Conservation (phyloP, 1,139 yeast species). For the Scheffersomyces parashehatae region DNA sequence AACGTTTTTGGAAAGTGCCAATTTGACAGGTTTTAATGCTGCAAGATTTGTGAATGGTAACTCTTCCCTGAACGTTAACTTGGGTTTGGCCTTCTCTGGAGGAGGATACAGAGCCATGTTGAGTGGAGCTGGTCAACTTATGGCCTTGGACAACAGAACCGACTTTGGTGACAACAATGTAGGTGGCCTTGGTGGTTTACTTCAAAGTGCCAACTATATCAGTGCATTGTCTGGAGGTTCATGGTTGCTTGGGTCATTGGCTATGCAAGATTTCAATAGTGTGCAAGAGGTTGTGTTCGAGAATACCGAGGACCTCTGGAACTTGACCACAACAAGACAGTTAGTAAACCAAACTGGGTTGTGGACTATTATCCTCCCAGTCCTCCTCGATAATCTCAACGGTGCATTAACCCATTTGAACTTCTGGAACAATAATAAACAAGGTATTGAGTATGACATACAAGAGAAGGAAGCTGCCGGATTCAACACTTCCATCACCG, state of each 20-base stretch:
- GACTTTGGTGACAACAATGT: slow-evolving; percentile 35
- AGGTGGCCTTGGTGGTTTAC: slow-evolving; percentile 49
- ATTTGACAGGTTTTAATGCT: slow-evolving; percentile 60
- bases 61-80: slow-evolving; percentile 39
- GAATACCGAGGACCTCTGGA: slow-evolving; percentile 33
- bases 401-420: slow-evolving; percentile 31
- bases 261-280: slow-evolving; percentile 34
- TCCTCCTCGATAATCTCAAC: slow-evolving; percentile 21
- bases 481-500: slow-evolving; percentile 58
- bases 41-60: slow-evolving; percentile 41
- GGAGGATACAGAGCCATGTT: slow-evolving; percentile 95
- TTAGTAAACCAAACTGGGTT: slow-evolving; percentile 26
- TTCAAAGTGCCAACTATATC: slow-evolving; percentile 39
- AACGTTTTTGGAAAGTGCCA: slow-evolving; percentile 57
- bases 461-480: slow-evolving; percentile 43
- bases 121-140: slow-evolving; percentile 81
- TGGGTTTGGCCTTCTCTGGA: slow-evolving; percentile 83
- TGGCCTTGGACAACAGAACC: slow-evolving; percentile 80
- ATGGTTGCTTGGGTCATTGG: slow-evolving; percentile 39
- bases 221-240: slow-evolving; percentile 43
- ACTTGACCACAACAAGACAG: slow-evolving; percentile 30
- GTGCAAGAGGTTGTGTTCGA: slow-evolving; percentile 35
- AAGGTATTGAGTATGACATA: slow-evolving; percentile 31
- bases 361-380: slow-evolving; percentile 23
- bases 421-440: slow-evolving; percentile 24